Base-by-base conservation (phyloP, 495 filamentous ascomycete genomes). In the Annulohypoxylon maeteangense region DNA sequence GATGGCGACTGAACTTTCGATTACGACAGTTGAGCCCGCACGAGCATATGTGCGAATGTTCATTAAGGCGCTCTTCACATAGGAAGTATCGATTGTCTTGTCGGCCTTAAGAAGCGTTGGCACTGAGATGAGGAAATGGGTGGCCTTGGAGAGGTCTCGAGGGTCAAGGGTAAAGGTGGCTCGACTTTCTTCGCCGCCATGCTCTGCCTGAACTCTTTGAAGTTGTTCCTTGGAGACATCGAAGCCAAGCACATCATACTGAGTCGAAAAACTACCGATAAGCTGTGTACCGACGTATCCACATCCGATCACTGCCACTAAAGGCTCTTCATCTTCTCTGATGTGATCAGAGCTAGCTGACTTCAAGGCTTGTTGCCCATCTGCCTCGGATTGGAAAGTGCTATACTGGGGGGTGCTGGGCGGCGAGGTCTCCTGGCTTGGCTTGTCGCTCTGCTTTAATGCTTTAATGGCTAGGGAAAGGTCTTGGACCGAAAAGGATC, bases 201-300 rank as follows among this genome's bases (percentile, higher is more conserved):
- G 71, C 40, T 78, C 53, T 7, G 56, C 34, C 22, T 65, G 44
- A 1, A 76, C 18, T 22, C 57, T 54, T 14, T 45, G 59, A 34
- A 78, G 57, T 18, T 76, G 74, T 8, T 64, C 56, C 38, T 74
- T 63, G 18, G 72, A 75, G 29, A 81, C 72, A 48, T 81, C 79
- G 62, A 72, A 81, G 29, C 70, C 79, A 14, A 80, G 42, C 11
- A 79, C 71, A n/a, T 65, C 48, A 63, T 76, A 80, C 36, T 71
- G 51, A 12, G 5, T 51, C 11, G 76, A 74, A 42, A 81, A 81
- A 7, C 47, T 57, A 18, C 62, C 53, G 31, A 79, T 70, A 47
- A 81, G 78, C 44, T 80, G 74, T 16, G 61, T 56, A 14, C 79
- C 79, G 34, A 81, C 78, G 51, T 80, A 81, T 29, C 79, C 79